A percentile compares a stretch with the other conserved stretches of the same genome.
Evolutionary conservation across 164 flowering plant genomes (phyloP).

Genomic region (Vitis rotundifolia): DNA sequence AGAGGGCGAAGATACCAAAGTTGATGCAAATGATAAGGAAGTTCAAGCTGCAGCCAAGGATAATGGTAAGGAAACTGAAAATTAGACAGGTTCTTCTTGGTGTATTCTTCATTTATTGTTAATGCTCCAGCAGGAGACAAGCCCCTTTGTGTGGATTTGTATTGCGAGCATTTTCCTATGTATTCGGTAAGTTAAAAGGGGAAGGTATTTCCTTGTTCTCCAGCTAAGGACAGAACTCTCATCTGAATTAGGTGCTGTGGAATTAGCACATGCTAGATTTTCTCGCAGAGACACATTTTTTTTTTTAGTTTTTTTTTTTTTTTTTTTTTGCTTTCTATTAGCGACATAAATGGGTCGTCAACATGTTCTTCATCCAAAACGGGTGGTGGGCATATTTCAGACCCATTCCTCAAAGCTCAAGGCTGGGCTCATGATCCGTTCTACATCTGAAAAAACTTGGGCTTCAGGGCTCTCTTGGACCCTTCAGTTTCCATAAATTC

Average conservation of each 20-base stretch:
- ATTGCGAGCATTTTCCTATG: not conserved
- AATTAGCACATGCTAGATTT: not conserved
- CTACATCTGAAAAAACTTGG: too few relatives aligned
- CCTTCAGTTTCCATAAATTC: too few relatives aligned
- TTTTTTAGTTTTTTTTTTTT: too few relatives aligned
- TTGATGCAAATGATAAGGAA: slow-evolving; percentile 24
- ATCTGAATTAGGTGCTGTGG: not conserved
- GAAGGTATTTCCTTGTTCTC: not conserved
- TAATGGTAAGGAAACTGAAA: slow-evolving; percentile 27
- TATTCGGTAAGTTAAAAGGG: not conserved
- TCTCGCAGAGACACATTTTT: not conserved
- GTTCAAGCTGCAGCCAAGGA: slow-evolving; percentile 20
- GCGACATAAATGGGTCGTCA: too few relatives aligned
- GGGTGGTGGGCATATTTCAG: too few relatives aligned
- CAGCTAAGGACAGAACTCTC: not conserved
- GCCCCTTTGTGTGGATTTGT: not conserved
- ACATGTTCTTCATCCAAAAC: too few relatives aligned
- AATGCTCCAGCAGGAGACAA: not conserved
- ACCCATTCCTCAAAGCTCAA: too few relatives aligned
- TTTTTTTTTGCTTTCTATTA: too few relatives aligned
- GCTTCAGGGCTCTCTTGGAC: too few relatives aligned
- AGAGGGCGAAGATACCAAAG: slow-evolving; percentile 22
- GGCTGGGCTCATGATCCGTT: too few relatives aligned
- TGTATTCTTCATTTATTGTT: not conserved
- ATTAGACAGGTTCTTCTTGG: slow-evolving; percentile 9